phyloP scores from a whole-genome alignment of 2,329 filamentous ascomycete species.

The Arthrinium puccinioides region DNA sequence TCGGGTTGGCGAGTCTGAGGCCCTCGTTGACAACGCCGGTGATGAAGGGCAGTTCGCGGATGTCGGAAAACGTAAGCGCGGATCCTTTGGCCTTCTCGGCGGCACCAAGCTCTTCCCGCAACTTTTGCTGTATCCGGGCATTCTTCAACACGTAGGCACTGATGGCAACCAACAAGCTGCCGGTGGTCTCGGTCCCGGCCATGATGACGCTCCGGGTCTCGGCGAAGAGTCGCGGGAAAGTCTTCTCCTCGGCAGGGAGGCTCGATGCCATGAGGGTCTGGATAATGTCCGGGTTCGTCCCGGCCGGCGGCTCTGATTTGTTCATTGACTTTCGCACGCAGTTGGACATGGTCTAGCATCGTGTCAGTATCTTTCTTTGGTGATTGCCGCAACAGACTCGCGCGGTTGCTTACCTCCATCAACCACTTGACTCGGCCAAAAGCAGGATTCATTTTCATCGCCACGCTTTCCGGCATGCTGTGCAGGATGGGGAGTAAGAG shows the following conservation, averaged over 20 bases:
- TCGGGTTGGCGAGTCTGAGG: constrained; percentile 14
- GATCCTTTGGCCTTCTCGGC: constrained; percentile 10
- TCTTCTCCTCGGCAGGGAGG: constrained; percentile 14
- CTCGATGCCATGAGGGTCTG: constrained; percentile 13
- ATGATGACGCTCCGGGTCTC: constrained; percentile 16
- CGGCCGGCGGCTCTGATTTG: constrained; percentile 13
- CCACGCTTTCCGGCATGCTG: constrained; percentile 12
- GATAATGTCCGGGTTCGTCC: constrained; percentile 12
- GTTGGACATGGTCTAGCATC: constrained; percentile 10
- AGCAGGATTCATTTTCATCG: constrained; percentile 13
- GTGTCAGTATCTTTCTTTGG: not conserved
- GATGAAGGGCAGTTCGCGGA: constrained; percentile 14
- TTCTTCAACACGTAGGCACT: constrained; percentile 11
- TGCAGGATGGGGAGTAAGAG: constrained; percentile 13
- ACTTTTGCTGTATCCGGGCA: constrained; percentile 7
- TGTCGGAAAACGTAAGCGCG: constrained; percentile 9
- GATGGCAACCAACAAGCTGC: constrained; percentile 14
- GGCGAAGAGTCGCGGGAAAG: constrained; percentile 15
- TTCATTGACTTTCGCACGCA: constrained; percentile 16
- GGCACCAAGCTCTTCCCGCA: constrained; percentile 8
- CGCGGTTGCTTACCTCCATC: constrained; percentile 11
- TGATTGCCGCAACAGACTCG: not conserved
- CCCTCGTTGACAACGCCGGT: constrained; percentile 16
- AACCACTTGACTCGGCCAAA: constrained; percentile 17
- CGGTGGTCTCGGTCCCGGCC: constrained; percentile 17